Evolutionary conservation across 768 basidiomycete genomes (phyloP).

Genomic region (Arthromyces matolae): DNA sequence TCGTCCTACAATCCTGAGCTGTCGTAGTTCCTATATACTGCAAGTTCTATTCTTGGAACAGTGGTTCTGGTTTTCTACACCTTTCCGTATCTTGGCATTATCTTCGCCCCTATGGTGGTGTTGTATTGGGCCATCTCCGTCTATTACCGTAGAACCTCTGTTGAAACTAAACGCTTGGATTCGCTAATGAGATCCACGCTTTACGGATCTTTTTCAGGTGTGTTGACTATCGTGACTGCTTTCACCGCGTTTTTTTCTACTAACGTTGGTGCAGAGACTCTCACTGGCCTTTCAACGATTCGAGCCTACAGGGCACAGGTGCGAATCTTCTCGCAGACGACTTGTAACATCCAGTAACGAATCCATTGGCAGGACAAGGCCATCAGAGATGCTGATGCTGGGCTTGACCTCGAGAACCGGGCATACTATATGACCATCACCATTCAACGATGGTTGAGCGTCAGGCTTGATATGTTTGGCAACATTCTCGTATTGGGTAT

Average conservation of each 20-base stretch:
- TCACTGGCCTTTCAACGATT: slow-evolving; percentile 62
- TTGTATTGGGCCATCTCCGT: slow-evolving; percentile 50
- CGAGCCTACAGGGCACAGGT: slow-evolving; percentile 57
- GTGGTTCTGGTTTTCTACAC: slow-evolving; percentile 61
- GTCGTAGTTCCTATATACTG: slow-evolving; percentile 36
- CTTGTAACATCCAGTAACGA: not conserved
- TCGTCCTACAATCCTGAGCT: not conserved
- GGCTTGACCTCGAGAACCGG: slow-evolving; percentile 55
- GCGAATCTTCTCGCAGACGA: not conserved
- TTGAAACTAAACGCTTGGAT: slow-evolving; percentile 62
- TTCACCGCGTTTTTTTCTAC: too few relatives aligned
- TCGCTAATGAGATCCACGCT: slow-evolving; percentile 58
- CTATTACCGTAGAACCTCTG: slow-evolving; percentile 60
- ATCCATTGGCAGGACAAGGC: slow-evolving; percentile 38
- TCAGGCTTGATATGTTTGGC: slow-evolving; percentile 63
- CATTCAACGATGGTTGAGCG: slow-evolving; percentile 60
- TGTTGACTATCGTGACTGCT: slow-evolving; percentile 1
- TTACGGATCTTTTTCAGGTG: slow-evolving; percentile 57
- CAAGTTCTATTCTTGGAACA: slow-evolving; percentile 47
- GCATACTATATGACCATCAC: slow-evolving; percentile 62
- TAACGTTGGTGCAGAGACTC: slow-evolving; percentile 38
- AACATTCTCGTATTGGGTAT: slow-evolving; percentile 67
- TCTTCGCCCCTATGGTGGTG: slow-evolving; percentile 50
- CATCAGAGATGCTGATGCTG: slow-evolving; percentile 45
- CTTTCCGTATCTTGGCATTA: slow-evolving; percentile 63